A percentile compares a stretch with the other conserved stretches of the same genome.
Conservation (phyloP, 441 rosid genomes). For the Gossypium laxum region DNA sequence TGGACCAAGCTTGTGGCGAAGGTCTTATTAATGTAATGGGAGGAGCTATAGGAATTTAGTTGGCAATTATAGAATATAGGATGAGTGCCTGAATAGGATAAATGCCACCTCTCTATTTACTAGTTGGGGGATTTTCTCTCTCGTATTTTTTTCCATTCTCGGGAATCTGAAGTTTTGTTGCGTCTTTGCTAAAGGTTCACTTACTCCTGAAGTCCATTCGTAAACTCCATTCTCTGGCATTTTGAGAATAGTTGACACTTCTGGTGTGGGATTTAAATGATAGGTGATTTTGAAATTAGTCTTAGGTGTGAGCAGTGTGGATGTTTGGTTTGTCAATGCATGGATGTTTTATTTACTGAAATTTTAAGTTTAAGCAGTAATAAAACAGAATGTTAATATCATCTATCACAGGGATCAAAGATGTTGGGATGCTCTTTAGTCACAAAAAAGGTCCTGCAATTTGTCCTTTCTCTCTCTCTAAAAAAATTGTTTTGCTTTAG, state of each 20-base stretch:
- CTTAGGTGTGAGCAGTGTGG: not conserved
- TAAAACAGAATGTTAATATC: not conserved
- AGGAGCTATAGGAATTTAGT: not conserved
- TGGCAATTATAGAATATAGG: not conserved
- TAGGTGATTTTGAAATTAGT: not conserved
- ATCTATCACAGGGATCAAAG: constrained; percentile 3
- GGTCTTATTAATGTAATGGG: not conserved
- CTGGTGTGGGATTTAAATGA: not conserved
- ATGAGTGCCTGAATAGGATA: not conserved
- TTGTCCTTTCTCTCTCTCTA: not conserved
- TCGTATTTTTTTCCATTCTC: not conserved
- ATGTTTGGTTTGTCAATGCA: not conserved
- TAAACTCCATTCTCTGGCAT: not conserved
- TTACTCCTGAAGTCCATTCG: not conserved
- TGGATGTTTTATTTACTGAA: not conserved
- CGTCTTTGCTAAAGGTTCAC: constrained; percentile 2
- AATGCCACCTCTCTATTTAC: not conserved
- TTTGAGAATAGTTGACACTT: not conserved
- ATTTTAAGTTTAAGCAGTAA: not conserved
- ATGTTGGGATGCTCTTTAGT: constrained; percentile 3
- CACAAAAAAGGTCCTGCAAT: not conserved
- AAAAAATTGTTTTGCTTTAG: not conserved
- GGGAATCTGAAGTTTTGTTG: not conserved
- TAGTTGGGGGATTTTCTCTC: not conserved
- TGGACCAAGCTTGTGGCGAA: not conserved